Base-by-base conservation (phyloP, 2,329 filamentous ascomycete genomes). In the Lasiodiplodia hormozganensis region DNA sequence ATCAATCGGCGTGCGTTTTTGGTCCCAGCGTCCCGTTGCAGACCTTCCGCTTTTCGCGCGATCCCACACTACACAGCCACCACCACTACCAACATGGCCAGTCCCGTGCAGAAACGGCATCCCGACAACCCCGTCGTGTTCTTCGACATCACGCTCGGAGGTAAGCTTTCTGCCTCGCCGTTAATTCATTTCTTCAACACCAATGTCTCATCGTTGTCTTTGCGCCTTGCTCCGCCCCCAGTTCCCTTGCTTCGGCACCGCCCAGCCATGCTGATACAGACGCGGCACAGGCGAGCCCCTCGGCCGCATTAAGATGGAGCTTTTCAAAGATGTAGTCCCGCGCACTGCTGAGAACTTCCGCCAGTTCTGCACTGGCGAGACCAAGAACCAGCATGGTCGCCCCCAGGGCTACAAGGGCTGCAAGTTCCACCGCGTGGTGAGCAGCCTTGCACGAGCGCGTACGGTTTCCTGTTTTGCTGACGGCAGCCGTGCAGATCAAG, bases 331-430 rank as follows among this genome's bases (percentile, higher is more conserved):
- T 81, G 85, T 91, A 25, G 92, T 93, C 0, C 94, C 94, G 71
- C 90, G 90, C 75, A 98, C 96, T 10, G 93, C 94, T 36, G 96
- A 98, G 81, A 98, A 98, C 84, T 98, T 99, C 80, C 92, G 94
- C 57, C 93, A 96, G 77, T 97, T 97, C 83, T 97, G 94, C 83
- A 98, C 95, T 0, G 96, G 96, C 74, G 95, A 98, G 84, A 90
- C 87, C 72, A 97, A 94, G 82, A 92, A 92, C 76, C 80, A 87
- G 62, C 86, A 89, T 11, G 93, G 93, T 40, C 86, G 89, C 71
- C 91, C 94, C 0, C 92, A 96, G 77, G 96, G 96, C 71, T 99
- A 97, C 86, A 98, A 97, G 82, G 92, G 92, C 66, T 91, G 88
- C 83, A 96, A 93, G 80, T 97, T 98, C 76, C 96, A 98, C 81